phyloP scores from a whole-genome alignment of 306 rosid species.

The Trifolium subterraneum region DNA sequence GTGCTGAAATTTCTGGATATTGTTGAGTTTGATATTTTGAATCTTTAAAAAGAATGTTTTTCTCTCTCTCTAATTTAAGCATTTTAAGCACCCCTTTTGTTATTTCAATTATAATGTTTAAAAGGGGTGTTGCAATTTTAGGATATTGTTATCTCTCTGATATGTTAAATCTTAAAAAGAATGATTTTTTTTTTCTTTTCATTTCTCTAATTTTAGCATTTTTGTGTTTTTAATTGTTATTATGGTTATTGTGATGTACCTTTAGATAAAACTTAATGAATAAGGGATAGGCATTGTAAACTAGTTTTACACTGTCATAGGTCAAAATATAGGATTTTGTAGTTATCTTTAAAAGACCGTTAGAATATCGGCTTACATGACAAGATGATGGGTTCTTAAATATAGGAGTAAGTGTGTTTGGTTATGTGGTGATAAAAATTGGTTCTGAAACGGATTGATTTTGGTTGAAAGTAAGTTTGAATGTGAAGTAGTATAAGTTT shows the following conservation, averaged over 20 bases:
- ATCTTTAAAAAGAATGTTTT: not conserved
- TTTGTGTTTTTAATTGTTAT: too few relatives aligned
- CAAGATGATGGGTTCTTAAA: too few relatives aligned
- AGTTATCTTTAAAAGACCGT: too few relatives aligned
- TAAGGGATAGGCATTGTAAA: too few relatives aligned
- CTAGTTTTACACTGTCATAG: too few relatives aligned
- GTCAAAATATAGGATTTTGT: too few relatives aligned
- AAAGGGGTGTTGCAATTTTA: conserved; percentile 7
- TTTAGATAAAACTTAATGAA: too few relatives aligned
- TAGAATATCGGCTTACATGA: too few relatives aligned
- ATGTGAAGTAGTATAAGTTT: not conserved
- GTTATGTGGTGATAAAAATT: not conserved
- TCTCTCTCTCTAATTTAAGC: too few relatives aligned
- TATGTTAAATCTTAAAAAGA: not conserved
- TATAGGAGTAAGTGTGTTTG: not conserved
- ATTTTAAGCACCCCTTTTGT: not conserved
- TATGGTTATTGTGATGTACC: too few relatives aligned
- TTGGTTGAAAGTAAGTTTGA: not conserved
- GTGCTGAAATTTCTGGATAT: conserved; percentile 11
- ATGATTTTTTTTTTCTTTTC: not conserved
- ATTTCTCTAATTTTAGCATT: not conserved
- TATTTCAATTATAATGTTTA: conserved; percentile 8
- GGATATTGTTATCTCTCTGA: not conserved
- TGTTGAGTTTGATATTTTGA: not conserved
- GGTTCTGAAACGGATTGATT: not conserved